A percentile compares a stretch with the other conserved stretches of the same genome.
These are phyloP conservation scores for Acacia pycnantha DNA, from an alignment of 331 rosid genomes.

Conservation along the genomic window DNA sequence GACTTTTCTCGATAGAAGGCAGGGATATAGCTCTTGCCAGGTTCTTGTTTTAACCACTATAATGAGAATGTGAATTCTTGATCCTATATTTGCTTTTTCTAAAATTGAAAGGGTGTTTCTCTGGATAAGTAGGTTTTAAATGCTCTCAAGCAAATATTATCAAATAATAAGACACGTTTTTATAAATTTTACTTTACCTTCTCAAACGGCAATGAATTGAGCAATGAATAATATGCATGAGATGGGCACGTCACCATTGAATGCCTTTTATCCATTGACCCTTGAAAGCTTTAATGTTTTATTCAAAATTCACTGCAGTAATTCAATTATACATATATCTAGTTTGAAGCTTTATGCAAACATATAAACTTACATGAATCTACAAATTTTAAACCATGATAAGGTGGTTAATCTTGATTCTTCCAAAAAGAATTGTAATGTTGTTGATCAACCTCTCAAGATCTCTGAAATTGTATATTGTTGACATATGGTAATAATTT, in stretches of 20 bases:
- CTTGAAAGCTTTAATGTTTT: slow-evolving; percentile 13
- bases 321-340: background rate
- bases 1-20: slow-evolving; percentile 94
- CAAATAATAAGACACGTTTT: slow-evolving; percentile 1
- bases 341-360: background rate
- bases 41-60: slow-evolving; percentile 38
- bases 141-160: slow-evolving; percentile 10
- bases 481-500: background rate
- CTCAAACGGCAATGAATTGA: slow-evolving; percentile 1
- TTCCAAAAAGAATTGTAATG: background rate
- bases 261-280: slow-evolving; percentile 6
- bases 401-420: background rate
- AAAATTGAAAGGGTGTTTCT: background rate
- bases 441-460: background rate
- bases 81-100: background rate
- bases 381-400: background rate
- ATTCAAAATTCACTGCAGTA: slow-evolving; percentile 1
- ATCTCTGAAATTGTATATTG: background rate
- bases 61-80: slow-evolving; percentile 26
- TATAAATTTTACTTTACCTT: background rate
- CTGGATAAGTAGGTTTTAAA: slow-evolving; percentile 7
- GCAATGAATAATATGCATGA: background rate
- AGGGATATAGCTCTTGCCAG: slow-evolving; percentile 94
- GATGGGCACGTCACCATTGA: background rate
- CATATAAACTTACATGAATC: background rate